phyloP scores from a whole-genome alignment of 169 alveolate species.

The Plasmodium cynomolgi region DNA sequence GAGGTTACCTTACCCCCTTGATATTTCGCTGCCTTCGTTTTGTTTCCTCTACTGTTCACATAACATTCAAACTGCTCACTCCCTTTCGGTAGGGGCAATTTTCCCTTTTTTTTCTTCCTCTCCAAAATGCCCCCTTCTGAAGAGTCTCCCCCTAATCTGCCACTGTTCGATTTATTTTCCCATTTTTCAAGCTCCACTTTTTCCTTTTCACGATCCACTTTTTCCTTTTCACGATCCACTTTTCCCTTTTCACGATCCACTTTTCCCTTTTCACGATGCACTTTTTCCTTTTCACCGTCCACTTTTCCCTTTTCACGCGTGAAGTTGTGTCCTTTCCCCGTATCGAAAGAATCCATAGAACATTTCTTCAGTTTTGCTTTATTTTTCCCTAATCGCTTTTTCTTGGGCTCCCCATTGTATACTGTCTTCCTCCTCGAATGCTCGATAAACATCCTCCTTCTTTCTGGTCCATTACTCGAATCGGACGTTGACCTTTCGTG shows the following conservation, averaged over 20 bases:
- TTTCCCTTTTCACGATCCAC: no score
- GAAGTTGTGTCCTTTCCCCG: neutral
- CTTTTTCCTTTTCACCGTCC: conserved; percentile 8
- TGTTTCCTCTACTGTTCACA: neutral
- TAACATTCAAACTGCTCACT: neutral
- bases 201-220: conserved; percentile 9
- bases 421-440: neutral
- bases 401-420: neutral
- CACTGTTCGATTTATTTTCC: conserved; percentile 4
- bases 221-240: neutral
- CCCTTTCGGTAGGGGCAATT: neutral
- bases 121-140: neutral
- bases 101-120: neutral
- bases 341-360: conserved; percentile 1
- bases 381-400: conserved; percentile 10
- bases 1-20: neutral
- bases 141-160: neutral
- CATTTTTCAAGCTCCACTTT: neutral
- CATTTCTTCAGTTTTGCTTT: neutral
- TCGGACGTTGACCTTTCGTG: neutral
- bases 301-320: neutral
- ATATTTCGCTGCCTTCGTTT: neutral
- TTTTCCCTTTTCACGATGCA: neutral
- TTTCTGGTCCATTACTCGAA: neutral
- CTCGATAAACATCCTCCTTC: neutral